Percentiles rank a stretch among this genome's conserved stretches.
These are phyloP conservation scores for Pichia sporocuriosa DNA, from an alignment of 805 yeast species.

Conservation along the genomic window DNA sequence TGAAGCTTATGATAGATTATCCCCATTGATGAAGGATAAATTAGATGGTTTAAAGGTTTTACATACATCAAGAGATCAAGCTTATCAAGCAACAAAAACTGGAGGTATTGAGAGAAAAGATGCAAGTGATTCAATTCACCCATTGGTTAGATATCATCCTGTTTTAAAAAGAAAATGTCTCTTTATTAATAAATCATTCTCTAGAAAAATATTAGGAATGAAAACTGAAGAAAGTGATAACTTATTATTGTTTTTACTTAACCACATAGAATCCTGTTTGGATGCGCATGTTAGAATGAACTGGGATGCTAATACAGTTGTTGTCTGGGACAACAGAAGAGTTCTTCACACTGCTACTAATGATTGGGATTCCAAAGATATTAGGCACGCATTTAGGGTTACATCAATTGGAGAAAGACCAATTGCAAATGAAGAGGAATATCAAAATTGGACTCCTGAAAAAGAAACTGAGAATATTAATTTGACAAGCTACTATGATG, in stretches of 20 bases:
- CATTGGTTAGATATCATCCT: constrained; percentile 67
- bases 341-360: constrained; percentile 61
- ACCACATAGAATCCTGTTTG: constrained; percentile 43
- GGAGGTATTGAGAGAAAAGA: constrained; percentile 67
- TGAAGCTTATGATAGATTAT: constrained; percentile 66
- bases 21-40: constrained; percentile 55
- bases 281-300: constrained; percentile 64
- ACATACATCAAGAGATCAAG: constrained; percentile 70
- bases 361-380: constrained; percentile 62
- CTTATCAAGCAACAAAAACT: constrained; percentile 41
- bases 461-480: constrained; percentile 17
- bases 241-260: constrained; percentile 49
- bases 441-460: constrained; percentile 28
- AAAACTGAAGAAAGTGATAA: constrained; percentile 65
- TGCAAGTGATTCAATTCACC: constrained; percentile 58
- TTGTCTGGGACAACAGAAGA: constrained; percentile 75
- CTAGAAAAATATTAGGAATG: constrained; percentile 62
- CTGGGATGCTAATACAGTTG: constrained; percentile 68
- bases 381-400: constrained; percentile 68
- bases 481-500: constrained; percentile 14
- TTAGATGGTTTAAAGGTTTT: constrained; percentile 57
- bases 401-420: constrained; percentile 74
- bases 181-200: constrained; percentile 53
- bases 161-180: constrained; percentile 57
- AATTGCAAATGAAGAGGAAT: constrained; percentile 27